phyloP scores from a whole-genome alignment of 352 stramenopile genomes.

The Blastocystis sp. region DNA sequence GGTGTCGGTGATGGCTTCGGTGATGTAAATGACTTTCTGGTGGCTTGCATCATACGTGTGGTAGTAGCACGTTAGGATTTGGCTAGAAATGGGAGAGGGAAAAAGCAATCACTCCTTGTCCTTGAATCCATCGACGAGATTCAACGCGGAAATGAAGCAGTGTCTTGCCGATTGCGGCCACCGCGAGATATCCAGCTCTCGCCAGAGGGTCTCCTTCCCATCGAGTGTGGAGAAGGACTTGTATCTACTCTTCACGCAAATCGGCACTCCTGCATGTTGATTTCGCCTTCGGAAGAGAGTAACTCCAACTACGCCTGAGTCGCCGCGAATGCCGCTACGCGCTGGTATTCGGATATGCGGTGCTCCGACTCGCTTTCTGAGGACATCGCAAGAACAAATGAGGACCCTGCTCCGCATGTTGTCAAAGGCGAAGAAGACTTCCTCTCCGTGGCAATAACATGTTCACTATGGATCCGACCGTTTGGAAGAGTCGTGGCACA shows the following conservation, averaged over 20 bases:
- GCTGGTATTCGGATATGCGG: background rate
- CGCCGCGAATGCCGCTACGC: background rate
- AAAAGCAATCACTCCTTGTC: background rate
- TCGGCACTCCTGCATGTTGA: background rate
- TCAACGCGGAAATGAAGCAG: slow-evolving; percentile 41
- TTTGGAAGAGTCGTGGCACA: too few species aligned
- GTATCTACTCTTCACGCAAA: slow-evolving; percentile 6
- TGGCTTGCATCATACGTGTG: slow-evolving; percentile 27
- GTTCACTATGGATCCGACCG: too few species aligned
- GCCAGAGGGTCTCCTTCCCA: slow-evolving; percentile 62
- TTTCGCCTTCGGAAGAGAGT: background rate
- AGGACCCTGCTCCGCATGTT: background rate
- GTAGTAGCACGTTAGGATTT: slow-evolving; percentile 50
- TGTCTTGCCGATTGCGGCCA: slow-evolving; percentile 46
- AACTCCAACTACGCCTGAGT: background rate
- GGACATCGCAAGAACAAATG: background rate
- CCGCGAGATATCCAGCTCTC: slow-evolving; percentile 19
- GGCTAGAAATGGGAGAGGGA: background rate
- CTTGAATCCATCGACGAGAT: slow-evolving; percentile 4
- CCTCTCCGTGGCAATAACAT: too few species aligned
- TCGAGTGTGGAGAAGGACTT: slow-evolving; percentile 49
- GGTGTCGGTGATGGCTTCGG: slow-evolving; percentile 29
- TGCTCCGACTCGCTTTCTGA: background rate
- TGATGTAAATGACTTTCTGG: slow-evolving; percentile 59
- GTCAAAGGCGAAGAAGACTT: background rate